Conservation (phyloP, 345 rosid genomes). For the Draba incana region DNA sequence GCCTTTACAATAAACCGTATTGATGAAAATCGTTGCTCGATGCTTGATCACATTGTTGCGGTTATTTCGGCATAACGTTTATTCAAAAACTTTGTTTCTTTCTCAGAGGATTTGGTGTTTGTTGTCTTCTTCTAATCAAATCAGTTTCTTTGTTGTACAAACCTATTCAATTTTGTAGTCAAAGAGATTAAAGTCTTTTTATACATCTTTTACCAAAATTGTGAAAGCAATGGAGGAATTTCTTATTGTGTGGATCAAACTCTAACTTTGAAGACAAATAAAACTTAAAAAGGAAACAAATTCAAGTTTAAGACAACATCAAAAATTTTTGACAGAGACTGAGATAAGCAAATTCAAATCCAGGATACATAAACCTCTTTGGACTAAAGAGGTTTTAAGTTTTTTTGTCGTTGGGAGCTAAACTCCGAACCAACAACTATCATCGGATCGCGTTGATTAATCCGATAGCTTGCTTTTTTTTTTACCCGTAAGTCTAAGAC, state of each 20-base stretch:
- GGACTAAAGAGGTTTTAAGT: slow-evolving; percentile 28
- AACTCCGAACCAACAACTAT: slow-evolving; percentile 40
- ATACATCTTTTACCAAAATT: neutral
- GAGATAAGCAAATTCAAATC: slow-evolving; percentile 41
- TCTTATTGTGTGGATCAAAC: slow-evolving; percentile 29
- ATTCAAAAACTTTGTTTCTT: neutral
- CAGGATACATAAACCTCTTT: slow-evolving; percentile 42
- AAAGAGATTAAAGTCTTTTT: neutral
- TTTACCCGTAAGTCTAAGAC: slow-evolving; percentile 19
- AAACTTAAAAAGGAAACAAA: slow-evolving; percentile 14
- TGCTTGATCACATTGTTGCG: slow-evolving; percentile 6
- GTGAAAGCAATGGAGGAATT: slow-evolving; percentile 6
- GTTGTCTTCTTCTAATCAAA: neutral
- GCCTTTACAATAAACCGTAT: slow-evolving; percentile 66
- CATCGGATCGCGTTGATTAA: slow-evolving; percentile 29
- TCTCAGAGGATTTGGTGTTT: slow-evolving; percentile 16
- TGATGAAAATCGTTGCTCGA: slow-evolving; percentile 41
- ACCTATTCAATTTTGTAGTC: neutral
- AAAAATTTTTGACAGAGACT: slow-evolving; percentile 36
- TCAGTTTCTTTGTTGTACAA: slow-evolving; percentile 6
- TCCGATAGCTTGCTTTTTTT: slow-evolving; percentile 18
- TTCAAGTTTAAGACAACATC: slow-evolving; percentile 33
- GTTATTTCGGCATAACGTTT: slow-evolving; percentile 11
- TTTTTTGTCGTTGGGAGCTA: slow-evolving; percentile 33
- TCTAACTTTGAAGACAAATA: slow-evolving; percentile 26